Evolutionary conservation across 179 eudicot species (phyloP).

Genomic region (Heliamphora pulchella): DNA sequence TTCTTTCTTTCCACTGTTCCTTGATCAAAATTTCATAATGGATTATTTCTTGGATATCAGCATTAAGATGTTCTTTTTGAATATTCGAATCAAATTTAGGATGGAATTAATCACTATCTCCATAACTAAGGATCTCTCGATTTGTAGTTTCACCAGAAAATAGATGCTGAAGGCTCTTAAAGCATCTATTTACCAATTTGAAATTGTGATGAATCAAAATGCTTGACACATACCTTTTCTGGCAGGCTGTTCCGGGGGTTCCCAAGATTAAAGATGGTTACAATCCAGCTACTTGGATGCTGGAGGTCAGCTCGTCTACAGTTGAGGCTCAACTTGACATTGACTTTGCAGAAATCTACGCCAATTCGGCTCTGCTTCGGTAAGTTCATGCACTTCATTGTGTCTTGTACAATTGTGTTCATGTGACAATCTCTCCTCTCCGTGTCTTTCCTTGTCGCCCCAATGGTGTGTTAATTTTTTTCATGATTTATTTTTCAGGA

Average conservation of each 20-base stretch:
- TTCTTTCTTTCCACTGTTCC: too few species aligned
- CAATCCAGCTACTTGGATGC: slow-evolving; percentile 86
- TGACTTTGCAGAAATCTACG: slow-evolving; percentile 56
- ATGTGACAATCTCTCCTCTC: neutral
- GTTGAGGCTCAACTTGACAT: slow-evolving; percentile 44
- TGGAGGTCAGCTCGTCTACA: slow-evolving; percentile 46
- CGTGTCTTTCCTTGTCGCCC: neutral
- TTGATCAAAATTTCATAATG: too few species aligned
- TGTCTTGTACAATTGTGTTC: neutral
- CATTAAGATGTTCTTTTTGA: too few species aligned
- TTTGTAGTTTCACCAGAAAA: too few species aligned
- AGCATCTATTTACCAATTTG: slow-evolving; percentile 17
- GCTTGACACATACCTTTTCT: slow-evolving; percentile 2
- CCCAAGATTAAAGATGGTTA: slow-evolving; percentile 52
- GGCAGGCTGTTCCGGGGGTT: slow-evolving; percentile 59
- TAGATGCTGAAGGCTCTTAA: too few species aligned
- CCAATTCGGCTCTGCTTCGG: slow-evolving; percentile 44
- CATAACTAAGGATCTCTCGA: too few species aligned
- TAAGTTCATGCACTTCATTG: slow-evolving; percentile 18
- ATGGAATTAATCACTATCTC: too few species aligned
- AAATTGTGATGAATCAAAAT: slow-evolving; percentile 13
- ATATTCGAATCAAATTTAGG: too few species aligned
- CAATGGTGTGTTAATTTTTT: neutral
- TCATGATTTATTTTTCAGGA: slow-evolving; percentile 31
- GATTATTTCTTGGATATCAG: too few species aligned